Base-by-base conservation (phyloP, 1,139 yeast genomes). In the Wickerhamiella infanticola region DNA sequence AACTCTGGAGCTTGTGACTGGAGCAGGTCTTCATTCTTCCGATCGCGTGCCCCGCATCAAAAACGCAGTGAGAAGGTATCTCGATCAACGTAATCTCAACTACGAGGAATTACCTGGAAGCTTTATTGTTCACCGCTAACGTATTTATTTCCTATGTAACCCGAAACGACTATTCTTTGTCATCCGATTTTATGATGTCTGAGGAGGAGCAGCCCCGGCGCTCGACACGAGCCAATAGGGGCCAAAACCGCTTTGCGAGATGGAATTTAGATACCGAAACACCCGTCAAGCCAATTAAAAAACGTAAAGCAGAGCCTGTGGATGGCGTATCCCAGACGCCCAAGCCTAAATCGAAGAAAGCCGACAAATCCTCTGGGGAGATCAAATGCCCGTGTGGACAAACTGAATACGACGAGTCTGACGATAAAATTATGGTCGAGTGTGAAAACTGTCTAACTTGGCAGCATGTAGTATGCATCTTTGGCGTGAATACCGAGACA, bases 401-500 rank as follows among this genome's bases (percentile, higher is more conserved):
- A 9, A 7, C 9, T 18, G 23, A 23, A 18, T 36, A 36, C n/a
- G 25, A 39, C 6, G 26, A 23, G 9, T 9, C 42, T 27, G 67
- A 69, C 24, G 69, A 72, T 24, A 77, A 82, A 5, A 69, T 73
- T 35, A 81, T 83, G 88, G 75, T 81, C 35, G 83, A 81, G 58
- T 85, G 95, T 63, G 94, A 81, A 47, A 58, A 64, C 24, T 85
- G 95, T 60, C 63, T 71, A 46, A 77, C 85, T 9, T 85, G 95
- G 95, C 95, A 85, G 59, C 95, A 85, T 60, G 75, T 79, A 35
- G 67, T 63, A 47, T 85, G 95, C 62, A 73, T 82, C 73, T 73
- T 82, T 41, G 77, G 71, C 42, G 62, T 70, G 55, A 60, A 62
- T 24, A 64, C 62, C 46, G 64, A 62, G 43, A 58, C 59, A 4